A percentile compares a stretch with the other conserved stretches of the same genome.
Evolutionary conservation across 805 yeast genomes (phyloP).

Genomic region (Barnettozyma botsteinii): DNA sequence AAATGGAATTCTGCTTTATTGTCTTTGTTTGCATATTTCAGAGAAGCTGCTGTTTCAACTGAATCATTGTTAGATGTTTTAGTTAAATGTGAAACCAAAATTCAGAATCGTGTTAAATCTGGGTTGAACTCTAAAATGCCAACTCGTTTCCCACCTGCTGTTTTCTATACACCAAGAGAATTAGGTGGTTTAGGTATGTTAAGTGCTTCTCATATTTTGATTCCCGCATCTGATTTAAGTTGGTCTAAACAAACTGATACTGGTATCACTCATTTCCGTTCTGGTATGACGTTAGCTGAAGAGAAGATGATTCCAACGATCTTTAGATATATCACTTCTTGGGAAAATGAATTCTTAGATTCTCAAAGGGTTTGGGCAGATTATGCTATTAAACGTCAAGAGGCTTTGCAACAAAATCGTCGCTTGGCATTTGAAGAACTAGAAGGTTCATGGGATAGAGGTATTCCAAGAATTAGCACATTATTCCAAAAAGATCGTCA

Average conservation of each 20-base stretch:
- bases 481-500: conserved; percentile 92
- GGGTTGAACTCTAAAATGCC: conserved; percentile 99
- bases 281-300: conserved; percentile 85
- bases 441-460: conserved; percentile 95
- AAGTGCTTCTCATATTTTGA: conserved; percentile 91
- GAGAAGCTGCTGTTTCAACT: conserved; percentile 90
- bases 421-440: conserved; percentile 87
- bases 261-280: conserved; percentile 88
- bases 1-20: conserved; percentile 94
- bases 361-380: conserved; percentile 98
- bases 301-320: conserved; percentile 85
- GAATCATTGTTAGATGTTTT: conserved; percentile 69
- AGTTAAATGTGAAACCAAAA: conserved; percentile 87
- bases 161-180: conserved; percentile 95
- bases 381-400: conserved; percentile 82
- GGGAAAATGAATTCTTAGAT: conserved; percentile 95
- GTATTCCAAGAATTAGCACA: conserved; percentile 93
- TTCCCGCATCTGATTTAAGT: conserved; percentile 85
- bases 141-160: conserved; percentile 96
- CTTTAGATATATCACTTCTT: conserved; percentile 85
- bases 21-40: conserved; percentile 78
- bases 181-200: conserved; percentile 97
- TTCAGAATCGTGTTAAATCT: conserved; percentile 89
- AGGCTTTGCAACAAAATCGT: conserved; percentile 79
- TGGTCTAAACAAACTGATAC: conserved; percentile 94